Evolutionary conservation across 1,284 basidiomycete genomes (phyloP).

Genomic region (Cerioporus squamosus): DNA sequence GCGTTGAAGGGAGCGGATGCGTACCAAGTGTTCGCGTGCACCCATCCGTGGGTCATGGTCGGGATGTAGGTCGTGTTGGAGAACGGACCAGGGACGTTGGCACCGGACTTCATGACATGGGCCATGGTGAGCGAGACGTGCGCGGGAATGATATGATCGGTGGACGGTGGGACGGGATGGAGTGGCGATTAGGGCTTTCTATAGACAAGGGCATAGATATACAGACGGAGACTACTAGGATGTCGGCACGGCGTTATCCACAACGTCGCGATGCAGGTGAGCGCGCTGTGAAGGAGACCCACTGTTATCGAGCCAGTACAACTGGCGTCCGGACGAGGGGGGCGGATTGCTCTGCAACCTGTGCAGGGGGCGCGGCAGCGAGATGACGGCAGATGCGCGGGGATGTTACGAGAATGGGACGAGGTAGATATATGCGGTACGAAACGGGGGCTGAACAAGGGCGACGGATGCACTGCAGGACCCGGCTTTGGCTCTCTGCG

Average conservation of each 20-base stretch:
- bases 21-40: constrained; percentile 19
- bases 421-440: constrained; percentile 6
- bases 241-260: constrained; percentile 6
- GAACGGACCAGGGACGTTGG: constrained; percentile 9
- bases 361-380: constrained; percentile 11
- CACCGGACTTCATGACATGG: constrained; percentile 13
- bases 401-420: neutral
- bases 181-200: constrained; percentile 15
- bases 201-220: constrained; percentile 30
- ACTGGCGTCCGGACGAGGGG: constrained; percentile 2
- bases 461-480: constrained; percentile 10
- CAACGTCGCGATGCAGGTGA: neutral
- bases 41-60: constrained; percentile 20
- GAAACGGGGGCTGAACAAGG: constrained; percentile 3
- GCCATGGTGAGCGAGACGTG: constrained; percentile 2
- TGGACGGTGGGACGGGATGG: constrained; percentile 6
- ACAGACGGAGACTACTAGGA: constrained; percentile 21
- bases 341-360: constrained; percentile 15
- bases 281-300: neutral
- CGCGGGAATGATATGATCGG: constrained; percentile 17
- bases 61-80: constrained; percentile 14
- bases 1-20: constrained; percentile 23
- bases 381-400: constrained; percentile 3
- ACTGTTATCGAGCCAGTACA: constrained; percentile 10
- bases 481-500: constrained; percentile 13